These are phyloP conservation scores for Thermomyces lanuginosus DNA, from an alignment of 2,329 filamentous ascomycete species.

Conservation along the genomic window DNA sequence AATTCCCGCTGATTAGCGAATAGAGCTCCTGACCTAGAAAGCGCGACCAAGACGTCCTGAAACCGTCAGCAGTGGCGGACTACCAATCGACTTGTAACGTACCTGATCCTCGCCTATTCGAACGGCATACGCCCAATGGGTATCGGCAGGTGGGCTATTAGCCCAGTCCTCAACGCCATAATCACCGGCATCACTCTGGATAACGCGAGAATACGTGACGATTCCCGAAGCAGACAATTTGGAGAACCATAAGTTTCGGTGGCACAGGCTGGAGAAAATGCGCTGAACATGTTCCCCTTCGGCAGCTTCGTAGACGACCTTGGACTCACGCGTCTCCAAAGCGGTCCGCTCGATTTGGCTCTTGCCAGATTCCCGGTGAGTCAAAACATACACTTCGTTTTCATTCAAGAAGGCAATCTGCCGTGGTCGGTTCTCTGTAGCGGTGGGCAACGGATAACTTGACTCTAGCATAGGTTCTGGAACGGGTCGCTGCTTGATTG, in stretches of 20 bases:
- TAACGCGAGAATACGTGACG: conserved; percentile 18
- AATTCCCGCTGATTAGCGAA: conserved; percentile 61
- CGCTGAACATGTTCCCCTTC: conserved; percentile 21
- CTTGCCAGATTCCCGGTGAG: conserved; percentile 16
- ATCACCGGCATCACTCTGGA: conserved; percentile 8
- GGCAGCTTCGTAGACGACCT: conserved; percentile 15
- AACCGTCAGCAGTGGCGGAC: conserved; percentile 7
- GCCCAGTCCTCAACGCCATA: conserved; percentile 12
- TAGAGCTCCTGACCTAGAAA: conserved; percentile 61
- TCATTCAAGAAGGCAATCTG: conserved; percentile 34
- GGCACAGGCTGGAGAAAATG: conserved; percentile 21
- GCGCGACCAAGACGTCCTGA: conserved; percentile 40
- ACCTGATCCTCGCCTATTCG: conserved; percentile 26
- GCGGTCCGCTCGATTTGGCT: conserved; percentile 17
- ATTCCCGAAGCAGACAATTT: conserved; percentile 12
- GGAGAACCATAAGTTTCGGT: conserved; percentile 24
- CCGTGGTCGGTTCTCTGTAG: conserved; percentile 16
- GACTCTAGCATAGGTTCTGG: conserved; percentile 22
- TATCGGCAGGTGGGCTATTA: conserved; percentile 20
- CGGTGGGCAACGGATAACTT: conserved; percentile 20
- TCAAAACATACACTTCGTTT: conserved; percentile 28
- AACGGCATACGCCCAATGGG: conserved; percentile 23
- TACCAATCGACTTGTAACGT: conserved; percentile 5
- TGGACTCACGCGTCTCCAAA: conserved; percentile 18
- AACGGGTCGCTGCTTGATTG: conserved; percentile 33